These are phyloP conservation scores for Cercospora sesami DNA, from an alignment of 2,329 filamentous ascomycete species.

Conservation along the genomic window DNA sequence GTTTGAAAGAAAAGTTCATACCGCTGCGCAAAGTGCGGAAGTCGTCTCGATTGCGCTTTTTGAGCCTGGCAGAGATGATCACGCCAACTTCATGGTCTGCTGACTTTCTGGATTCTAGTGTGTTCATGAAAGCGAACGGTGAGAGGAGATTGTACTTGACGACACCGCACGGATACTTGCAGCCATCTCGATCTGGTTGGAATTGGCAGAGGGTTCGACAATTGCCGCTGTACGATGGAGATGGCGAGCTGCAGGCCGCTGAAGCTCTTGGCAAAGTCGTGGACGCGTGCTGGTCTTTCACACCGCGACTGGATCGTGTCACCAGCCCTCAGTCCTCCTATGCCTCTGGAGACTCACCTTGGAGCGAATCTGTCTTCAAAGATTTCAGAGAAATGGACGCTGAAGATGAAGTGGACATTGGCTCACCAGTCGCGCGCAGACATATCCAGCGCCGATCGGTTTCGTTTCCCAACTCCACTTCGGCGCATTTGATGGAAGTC, in stretches of 20 bases:
- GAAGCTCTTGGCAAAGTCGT: conserved; percentile 48
- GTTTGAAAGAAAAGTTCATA: conserved; percentile 68
- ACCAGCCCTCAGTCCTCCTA: conserved; percentile 53
- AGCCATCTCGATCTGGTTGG: conserved; percentile 62
- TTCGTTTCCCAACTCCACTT: conserved; percentile 33
- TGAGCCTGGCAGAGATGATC: conserved; percentile 70
- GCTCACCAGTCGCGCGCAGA: conserved; percentile 15
- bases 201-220: conserved; percentile 69
- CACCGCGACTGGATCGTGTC: conserved; percentile 62
- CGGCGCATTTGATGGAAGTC: conserved; percentile 19
- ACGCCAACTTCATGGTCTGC: conserved; percentile 71
- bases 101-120: conserved; percentile 66
- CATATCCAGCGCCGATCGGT: conserved; percentile 24
- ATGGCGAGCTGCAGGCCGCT: conserved; percentile 60
- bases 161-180: conserved; percentile 71
- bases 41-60: conserved; percentile 69
- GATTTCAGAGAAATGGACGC: conserved; percentile 12
- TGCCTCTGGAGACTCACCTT: conserved; percentile 37
- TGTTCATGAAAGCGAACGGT: conserved; percentile 69
- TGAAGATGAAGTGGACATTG: conserved; percentile 16
- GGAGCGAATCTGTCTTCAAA: conserved; percentile 14
- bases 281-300: conserved; percentile 63
- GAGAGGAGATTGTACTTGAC: conserved; percentile 71
- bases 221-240: conserved; percentile 51
- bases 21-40: conserved; percentile 75